A percentile compares a stretch with the other conserved stretches of the same genome.
These are phyloP conservation scores for Lecanosticta acicola DNA, from an alignment of 2,329 filamentous ascomycete species.

Conservation along the genomic window DNA sequence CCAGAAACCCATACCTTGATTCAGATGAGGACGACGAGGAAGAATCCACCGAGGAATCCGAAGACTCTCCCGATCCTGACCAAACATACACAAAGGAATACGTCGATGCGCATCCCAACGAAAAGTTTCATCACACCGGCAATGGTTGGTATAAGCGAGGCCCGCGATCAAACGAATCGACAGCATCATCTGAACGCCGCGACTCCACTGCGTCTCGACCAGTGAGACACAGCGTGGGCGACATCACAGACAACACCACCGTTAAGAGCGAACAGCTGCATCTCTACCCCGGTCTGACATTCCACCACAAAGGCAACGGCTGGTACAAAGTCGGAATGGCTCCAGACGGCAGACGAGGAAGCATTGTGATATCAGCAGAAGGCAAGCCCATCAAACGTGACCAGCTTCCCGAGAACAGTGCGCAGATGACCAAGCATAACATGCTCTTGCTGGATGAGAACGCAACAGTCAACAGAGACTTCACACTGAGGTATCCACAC, in stretches of 20 bases:
- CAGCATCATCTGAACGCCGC: constrained; percentile 7
- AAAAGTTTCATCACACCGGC: constrained; percentile 27
- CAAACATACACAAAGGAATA: constrained; percentile 25
- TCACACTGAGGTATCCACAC: constrained; percentile 15
- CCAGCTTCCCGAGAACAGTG: neutral
- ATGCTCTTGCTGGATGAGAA: neutral
- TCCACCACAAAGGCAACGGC: constrained; percentile 30
- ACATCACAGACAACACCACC: neutral
- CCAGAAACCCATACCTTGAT: constrained; percentile 8
- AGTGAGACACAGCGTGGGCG: constrained; percentile 13
- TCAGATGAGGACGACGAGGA: constrained; percentile 12
- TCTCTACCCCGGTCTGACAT: constrained; percentile 20
- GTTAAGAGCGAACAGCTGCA: constrained; percentile 9
- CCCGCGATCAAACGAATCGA: constrained; percentile 8
- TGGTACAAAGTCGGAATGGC: constrained; percentile 28
- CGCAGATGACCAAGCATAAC: neutral
- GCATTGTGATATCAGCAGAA: constrained; percentile 12
- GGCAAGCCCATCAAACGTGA: constrained; percentile 7
- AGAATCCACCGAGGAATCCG: constrained; percentile 9
- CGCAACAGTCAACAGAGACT: constrained; percentile 10
- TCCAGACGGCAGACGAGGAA: constrained; percentile 20
- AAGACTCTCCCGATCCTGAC: constrained; percentile 12
- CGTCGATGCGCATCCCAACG: constrained; percentile 24
- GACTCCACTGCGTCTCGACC: constrained; percentile 13
- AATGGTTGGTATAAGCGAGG: constrained; percentile 26